Conservation (phyloP, 2,329 filamentous ascomycete genomes). For the Sarocladium strictum region DNA sequence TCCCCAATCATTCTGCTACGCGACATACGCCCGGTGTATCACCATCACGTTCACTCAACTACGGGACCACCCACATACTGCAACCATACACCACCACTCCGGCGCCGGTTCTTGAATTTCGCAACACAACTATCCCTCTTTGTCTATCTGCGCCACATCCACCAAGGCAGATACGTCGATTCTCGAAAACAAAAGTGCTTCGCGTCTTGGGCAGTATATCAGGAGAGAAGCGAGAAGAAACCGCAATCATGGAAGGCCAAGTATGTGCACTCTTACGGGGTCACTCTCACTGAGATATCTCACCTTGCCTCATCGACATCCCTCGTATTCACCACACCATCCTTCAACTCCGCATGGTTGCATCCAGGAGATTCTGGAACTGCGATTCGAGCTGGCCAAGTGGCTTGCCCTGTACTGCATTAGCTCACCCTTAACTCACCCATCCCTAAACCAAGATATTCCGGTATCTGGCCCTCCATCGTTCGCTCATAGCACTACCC, state of each 20-base stretch:
- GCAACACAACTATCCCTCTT: background rate
- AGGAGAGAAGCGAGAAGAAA: background rate
- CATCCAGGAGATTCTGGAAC: slow-evolving; percentile 6
- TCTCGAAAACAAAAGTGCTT: too few species aligned
- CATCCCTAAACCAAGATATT: background rate
- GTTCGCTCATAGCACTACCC: slow-evolving; percentile 11
- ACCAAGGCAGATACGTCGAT: background rate
- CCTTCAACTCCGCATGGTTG: background rate
- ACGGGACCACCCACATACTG: background rate
- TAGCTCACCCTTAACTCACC: background rate
- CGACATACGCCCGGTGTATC: background rate
- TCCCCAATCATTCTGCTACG: background rate
- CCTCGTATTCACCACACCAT: background rate
- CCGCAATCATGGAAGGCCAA: slow-evolving; percentile 26
- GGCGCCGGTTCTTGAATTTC: slow-evolving; percentile 8
- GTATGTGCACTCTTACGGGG: slow-evolving; percentile 20
- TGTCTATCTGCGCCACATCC: background rate
- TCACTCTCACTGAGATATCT: background rate
- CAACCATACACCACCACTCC: background rate
- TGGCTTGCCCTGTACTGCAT: slow-evolving; percentile 2
- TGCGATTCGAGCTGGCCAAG: background rate
- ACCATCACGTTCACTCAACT: background rate
- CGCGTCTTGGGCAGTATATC: background rate
- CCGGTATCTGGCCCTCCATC: slow-evolving; percentile 6
- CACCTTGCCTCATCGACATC: background rate